Base-by-base conservation (phyloP, 495 filamentous ascomycete species). In the Pseudotulostoma volvatum region DNA sequence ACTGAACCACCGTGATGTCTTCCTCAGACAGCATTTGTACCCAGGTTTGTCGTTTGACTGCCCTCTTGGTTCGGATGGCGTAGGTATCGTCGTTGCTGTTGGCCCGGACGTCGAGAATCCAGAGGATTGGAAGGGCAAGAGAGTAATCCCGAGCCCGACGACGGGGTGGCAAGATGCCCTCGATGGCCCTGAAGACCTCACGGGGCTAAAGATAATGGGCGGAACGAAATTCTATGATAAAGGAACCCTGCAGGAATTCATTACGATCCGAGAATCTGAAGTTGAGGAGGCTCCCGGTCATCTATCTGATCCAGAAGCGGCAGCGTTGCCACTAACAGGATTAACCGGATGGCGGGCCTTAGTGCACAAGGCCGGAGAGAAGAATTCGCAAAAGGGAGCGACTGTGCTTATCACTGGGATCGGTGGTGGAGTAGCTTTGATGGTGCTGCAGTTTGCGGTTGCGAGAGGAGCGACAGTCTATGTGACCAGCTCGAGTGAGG, bases 1-100 rank as follows among this genome's bases (percentile, higher is more conserved):
- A 11, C 75, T 94, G 38, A 95, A 94, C 61, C 87, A 93, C 63
- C 80, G 84, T 38, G 86, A 94, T 56, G 70, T 87, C 48, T 93
- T 93, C 67, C 78, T 90, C 56, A 82, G 86, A 39, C 84, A 88
- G 52, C 78, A 85, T 49, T 74, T 93, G 8, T 95, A 95, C 66
- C 87, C 87, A 1, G 76, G 71, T 36, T 74, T 80, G 41, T 74
- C 81, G 11, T 93, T 92, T 55, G 62, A 70, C 36, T 56, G 71
- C 19, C 84, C 87, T 0, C 59, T 94, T 18, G 66, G 88, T 18
- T 71, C 84, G 30, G 87, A 95, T 52, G 87, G 82, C 18, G 72
- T 65, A 42, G 87, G 84, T 18, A 54, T 65, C 23, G 81, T 94
- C n/a, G 64, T 73, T 25, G 56, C 63, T 4, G 61, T 73, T 18